phyloP scores from a whole-genome alignment of 164 flowering plant genomes.

The Echeveria elegans region DNA sequence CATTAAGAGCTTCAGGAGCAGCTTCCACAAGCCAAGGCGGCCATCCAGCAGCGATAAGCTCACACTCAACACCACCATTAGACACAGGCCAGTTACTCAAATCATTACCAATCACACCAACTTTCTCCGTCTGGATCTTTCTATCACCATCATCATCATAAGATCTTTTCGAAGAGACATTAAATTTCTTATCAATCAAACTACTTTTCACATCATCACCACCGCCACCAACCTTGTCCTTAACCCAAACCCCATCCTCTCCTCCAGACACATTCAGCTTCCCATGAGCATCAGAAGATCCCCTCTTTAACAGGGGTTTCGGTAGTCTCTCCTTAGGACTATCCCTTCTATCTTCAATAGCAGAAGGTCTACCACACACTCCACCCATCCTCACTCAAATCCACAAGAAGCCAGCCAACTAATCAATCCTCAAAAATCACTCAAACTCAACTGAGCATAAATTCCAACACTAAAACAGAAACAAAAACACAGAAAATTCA shows the following conservation, averaged over 20 bases:
- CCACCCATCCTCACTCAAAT: constrained; percentile 31
- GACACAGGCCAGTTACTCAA: neutral
- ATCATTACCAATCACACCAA: constrained; percentile 14
- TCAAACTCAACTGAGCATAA: neutral
- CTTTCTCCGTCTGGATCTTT: constrained; percentile 20
- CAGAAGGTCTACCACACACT: constrained; percentile 27
- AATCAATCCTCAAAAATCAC: neutral
- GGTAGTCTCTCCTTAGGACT: constrained; percentile 18
- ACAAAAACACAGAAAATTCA: neutral
- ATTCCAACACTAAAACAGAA: neutral
- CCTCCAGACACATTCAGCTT: constrained; percentile 21
- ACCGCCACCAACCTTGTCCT: constrained; percentile 7
- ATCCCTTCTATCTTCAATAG: constrained; percentile 16
- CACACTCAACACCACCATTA: constrained; percentile 22
- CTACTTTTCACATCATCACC: constrained; percentile 16
- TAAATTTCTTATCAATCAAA: constrained; percentile 25
- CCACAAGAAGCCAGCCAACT: neutral
- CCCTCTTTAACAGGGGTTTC: constrained; percentile 8
- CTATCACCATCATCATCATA: constrained; percentile 14
- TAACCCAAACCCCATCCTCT: constrained; percentile 17
- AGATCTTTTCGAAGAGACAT: constrained; percentile 22
- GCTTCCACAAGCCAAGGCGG: constrained; percentile 49
- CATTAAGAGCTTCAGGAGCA: constrained; percentile 52
- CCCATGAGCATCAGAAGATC: constrained; percentile 12
- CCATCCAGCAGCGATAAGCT: constrained; percentile 63